Percentiles rank a stretch among this genome's conserved stretches.
Evolutionary conservation across 1,139 yeast species (phyloP).

Genomic region (Sugiyamaella japonica): DNA sequence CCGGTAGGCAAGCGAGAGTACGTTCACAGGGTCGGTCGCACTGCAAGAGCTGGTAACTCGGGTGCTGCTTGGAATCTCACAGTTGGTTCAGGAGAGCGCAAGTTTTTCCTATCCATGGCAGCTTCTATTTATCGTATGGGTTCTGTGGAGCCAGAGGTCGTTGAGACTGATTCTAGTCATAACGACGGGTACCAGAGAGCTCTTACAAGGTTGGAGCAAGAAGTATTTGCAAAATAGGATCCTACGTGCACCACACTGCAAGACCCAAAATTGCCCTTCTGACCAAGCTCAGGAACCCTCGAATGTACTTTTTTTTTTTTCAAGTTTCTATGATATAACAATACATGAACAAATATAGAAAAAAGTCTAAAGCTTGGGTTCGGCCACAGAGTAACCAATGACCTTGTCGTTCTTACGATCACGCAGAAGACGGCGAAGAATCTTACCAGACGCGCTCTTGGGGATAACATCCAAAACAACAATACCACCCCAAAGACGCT

Average conservation of each 20-base stretch:
- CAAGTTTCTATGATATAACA: background rate
- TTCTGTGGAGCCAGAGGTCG: conserved; percentile 7
- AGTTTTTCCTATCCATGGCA: conserved; percentile 53
- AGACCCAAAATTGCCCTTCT: too few relatives aligned
- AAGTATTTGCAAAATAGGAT: conserved; percentile 38
- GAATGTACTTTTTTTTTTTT: too few relatives aligned
- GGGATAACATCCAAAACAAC: conserved; percentile 41
- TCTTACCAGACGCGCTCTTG: conserved; percentile 44
- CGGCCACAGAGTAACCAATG: conserved; percentile 24
- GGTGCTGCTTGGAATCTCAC: conserved; percentile 75
- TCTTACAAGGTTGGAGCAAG: conserved; percentile 47
- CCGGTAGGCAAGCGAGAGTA: conserved; percentile 90
- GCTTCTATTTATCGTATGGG: conserved; percentile 30
- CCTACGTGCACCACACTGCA: too few relatives aligned
- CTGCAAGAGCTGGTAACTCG: conserved; percentile 82
- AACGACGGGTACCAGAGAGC: conserved; percentile 48
- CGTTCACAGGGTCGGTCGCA: conserved; percentile 93
- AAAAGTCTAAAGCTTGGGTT: conserved; percentile 25
- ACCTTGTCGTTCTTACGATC: conserved; percentile 23
- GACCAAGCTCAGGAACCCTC: too few relatives aligned
- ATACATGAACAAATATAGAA: background rate
- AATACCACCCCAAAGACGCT: conserved; percentile 44
- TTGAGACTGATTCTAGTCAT: conserved; percentile 14
- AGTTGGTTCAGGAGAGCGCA: conserved; percentile 73
- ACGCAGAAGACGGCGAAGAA: conserved; percentile 39